A percentile compares a stretch with the other conserved stretches of the same genome.
Evolutionary conservation across 805 yeast genomes (phyloP).

Genomic region (Diddensiella caesifluorescens): DNA sequence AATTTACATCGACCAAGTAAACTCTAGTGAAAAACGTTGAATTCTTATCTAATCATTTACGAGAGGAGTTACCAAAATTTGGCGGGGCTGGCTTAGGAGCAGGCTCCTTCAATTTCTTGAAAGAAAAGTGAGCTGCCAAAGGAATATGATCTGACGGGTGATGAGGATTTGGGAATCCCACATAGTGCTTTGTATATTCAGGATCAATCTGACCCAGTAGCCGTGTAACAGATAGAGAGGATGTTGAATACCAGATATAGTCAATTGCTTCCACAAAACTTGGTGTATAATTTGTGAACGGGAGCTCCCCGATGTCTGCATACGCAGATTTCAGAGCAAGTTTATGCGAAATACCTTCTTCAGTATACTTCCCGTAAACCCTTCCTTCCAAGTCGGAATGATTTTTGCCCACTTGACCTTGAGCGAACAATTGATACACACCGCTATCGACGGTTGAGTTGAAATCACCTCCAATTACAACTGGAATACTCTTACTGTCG

Average conservation of each 20-base stretch:
- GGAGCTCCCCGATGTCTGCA: slow-evolving; percentile 77
- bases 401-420: slow-evolving; percentile 63
- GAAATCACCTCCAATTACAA: slow-evolving; percentile 91
- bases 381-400: slow-evolving; percentile 81
- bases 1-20: slow-evolving; percentile 5
- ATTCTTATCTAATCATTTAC: slow-evolving; percentile 14
- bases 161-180: slow-evolving; percentile 92
- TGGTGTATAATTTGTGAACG: slow-evolving; percentile 93
- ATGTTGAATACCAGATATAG: slow-evolving; percentile 90
- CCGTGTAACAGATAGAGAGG: slow-evolving; percentile 75
- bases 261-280: slow-evolving; percentile 90
- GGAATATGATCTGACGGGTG: slow-evolving; percentile 95
- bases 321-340: slow-evolving; percentile 83
- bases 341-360: slow-evolving; percentile 77
- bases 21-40: slow-evolving; percentile 1
- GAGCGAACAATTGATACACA: slow-evolving; percentile 82
- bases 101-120: slow-evolving; percentile 36
- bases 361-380: slow-evolving; percentile 85
- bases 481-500: slow-evolving; percentile 53
- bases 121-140: slow-evolving; percentile 70
- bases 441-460: slow-evolving; percentile 85
- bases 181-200: slow-evolving; percentile 65
- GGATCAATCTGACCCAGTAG: slow-evolving; percentile 78
- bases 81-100: slow-evolving; percentile 20
- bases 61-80: slow-evolving; percentile 18